A percentile compares a stretch with the other conserved stretches of the same genome.
These are phyloP conservation scores for Monoraphidium neglectum DNA, from an alignment of 139 green algal species.

Conservation along the genomic window DNA sequence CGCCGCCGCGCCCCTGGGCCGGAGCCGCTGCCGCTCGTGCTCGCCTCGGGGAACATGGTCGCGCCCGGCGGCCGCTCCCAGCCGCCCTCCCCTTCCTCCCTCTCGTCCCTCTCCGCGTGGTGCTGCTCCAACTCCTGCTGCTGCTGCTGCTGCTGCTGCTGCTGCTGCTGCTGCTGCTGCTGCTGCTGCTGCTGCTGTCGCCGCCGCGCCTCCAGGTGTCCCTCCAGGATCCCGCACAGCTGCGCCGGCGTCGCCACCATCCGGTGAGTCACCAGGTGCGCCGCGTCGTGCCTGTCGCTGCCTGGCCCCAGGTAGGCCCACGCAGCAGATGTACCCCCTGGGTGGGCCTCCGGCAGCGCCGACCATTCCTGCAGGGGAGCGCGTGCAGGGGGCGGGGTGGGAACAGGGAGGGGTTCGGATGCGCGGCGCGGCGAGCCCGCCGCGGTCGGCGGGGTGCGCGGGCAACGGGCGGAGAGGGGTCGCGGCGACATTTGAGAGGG, in stretches of 20 bases:
- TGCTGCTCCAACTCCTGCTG: conserved; percentile 18
- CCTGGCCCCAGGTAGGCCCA: conserved; percentile 46
- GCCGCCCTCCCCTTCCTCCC: neutral
- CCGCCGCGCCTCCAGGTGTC: conserved; percentile 15
- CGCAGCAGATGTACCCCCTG: neutral
- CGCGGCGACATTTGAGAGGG: no score
- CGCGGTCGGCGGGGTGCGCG: no score
- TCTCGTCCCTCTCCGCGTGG: neutral
- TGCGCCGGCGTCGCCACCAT: conserved; percentile 49
- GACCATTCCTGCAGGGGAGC: conserved; percentile 49
- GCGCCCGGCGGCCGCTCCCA: neutral
- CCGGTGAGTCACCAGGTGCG: conserved; percentile 67
- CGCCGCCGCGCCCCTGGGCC: neutral
- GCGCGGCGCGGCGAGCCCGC: no score
- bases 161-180: conserved; percentile 13
- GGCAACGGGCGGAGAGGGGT: no score
- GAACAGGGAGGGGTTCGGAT: no score
- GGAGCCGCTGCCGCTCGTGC: neutral
- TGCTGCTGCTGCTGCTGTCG: conserved; percentile 1
- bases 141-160: conserved; percentile 33
- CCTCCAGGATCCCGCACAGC: conserved; percentile 26
- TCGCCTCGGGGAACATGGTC: no score
- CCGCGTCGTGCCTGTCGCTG: conserved; percentile 75
- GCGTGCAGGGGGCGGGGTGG: no score
- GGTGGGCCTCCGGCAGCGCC: conserved; percentile 27